Evolutionary conservation across 495 filamentous ascomycete species (phyloP), one percentile per base, ranked within the genome.

Genomic region (Aspergillus campestris): DNA sequence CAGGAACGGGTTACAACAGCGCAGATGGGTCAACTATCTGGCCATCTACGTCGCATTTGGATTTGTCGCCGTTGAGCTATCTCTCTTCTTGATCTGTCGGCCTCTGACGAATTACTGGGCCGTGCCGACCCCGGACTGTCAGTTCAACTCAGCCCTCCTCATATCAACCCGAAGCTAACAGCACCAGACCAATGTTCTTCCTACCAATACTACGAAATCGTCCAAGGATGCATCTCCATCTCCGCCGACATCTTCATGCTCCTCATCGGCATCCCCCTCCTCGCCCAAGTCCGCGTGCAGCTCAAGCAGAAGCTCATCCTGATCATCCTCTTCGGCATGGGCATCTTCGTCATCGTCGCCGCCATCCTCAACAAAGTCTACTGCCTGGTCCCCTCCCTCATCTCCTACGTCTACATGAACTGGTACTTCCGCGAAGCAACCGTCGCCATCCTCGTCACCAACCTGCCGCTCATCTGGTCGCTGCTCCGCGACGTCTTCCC

Each of bases 361-460:
- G 78, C 80, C 11, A 56, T 81, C 31, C 61, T 84, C 38, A 85
- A 77, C 50, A 84, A 84, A 56, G 78, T 80, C 50, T 85, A 84
- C 67, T 81, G 74, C 39, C 78, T 86, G 50, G 74, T 75, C 13
- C 66, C 67, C 2, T 49, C 52, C 4, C 58, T 72, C 7, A 66
- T 75, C 44, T 69, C 66, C 31, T 66, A 71, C 34, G 62, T 75
- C 40, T 84, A 82, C 72, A 79, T 79, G 47, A 81, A 75, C 58
- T 86, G 82, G 82, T 85, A 86, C 58, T 71, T 77, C 52, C 78
- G 82, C n/a, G 82, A 86, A 73, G 74, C 74, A 12, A 73, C 73
- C 5, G 83, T 81, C 4, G 79, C 81, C 3, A 67, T 84, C 33
- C 65, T 82, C 8, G 79, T 84, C 10, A 76, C 78, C 44, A 85